Evolutionary conservation across 148 eudicot species (phyloP), one percentile per base, ranked within the genome.

Genomic region (Oxyria digyna): DNA sequence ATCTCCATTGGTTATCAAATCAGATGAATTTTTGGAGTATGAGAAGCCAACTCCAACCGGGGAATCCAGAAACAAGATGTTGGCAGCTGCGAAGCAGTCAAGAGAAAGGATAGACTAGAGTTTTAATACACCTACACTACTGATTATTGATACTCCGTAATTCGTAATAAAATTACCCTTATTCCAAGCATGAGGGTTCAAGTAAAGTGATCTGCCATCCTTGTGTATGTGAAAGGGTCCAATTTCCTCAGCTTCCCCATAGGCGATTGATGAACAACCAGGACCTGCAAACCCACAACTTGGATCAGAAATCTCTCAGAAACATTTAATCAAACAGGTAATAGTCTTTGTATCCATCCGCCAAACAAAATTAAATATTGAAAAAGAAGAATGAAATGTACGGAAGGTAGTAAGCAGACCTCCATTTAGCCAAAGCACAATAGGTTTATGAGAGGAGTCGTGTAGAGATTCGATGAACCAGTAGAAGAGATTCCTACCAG

Each of bases 21-120:
- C 98, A 52, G 89, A 82, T 23, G 95, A 79, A 40, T 89, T 87
- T 73, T 90, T 93, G 46, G 98, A 78, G 74, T 89, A 93, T 35
- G 98, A 93, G 85, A 76, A 93, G 45, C 98, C 98, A 70, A 93
- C 98, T 74, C 98, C 97, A 76, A 77, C 96, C 72, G 98, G 98
- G 59, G 96, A 78, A 74, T 93, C 98, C 49, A 93, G 75, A 77
- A 93, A 93, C 70, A 93, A 71, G 69, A 93, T 37, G 73, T 93
- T 93, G 67, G 98, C 96, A 77, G 74, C 98, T 89, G 96, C 85
- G 87, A 62, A 55, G 37, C 40, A 32, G 41, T 62, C 20, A 18
- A 27, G 18, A 62, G 7, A 11, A 62, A 38, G 9, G 38, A 62
- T n/a, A 26, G 18, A 7, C 24, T 11, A 18, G 10, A 4, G 24